Conservation (phyloP, 108 stramenopile species). For the Cyclotella sp. region DNA sequence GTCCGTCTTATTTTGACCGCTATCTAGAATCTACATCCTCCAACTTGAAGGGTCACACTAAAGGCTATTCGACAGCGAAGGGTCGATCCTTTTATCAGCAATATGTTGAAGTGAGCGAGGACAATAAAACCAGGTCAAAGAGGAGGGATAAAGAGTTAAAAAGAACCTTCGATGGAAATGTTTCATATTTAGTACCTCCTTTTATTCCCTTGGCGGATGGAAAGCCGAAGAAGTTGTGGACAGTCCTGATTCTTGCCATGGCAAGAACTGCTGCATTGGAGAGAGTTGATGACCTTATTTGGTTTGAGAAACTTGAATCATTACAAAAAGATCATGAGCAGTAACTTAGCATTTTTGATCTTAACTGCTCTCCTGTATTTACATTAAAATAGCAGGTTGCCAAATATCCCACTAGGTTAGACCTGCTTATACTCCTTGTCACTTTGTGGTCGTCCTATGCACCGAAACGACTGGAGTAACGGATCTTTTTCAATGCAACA, state of each 20-base stretch:
- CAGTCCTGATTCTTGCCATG: slow-evolving; percentile 30
- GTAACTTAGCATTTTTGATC: not conserved
- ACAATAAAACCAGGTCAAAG: not conserved
- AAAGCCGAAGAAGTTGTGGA: slow-evolving; percentile 26
- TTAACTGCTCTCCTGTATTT: not conserved
- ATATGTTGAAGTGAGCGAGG: slow-evolving; percentile 27
- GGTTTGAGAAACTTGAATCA: slow-evolving; percentile 25
- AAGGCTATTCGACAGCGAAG: not conserved
- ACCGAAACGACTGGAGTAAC: slow-evolving; percentile 67
- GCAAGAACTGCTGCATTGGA: slow-evolving; percentile 36
- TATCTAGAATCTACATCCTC: not conserved
- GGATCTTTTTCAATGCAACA: slow-evolving; percentile 74
- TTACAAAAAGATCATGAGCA: not conserved
- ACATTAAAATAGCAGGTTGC: slow-evolving; percentile 18
- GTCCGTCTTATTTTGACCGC: slow-evolving; percentile 1
- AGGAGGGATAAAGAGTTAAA: slow-evolving; percentile 22
- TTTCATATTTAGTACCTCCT: slow-evolving; percentile 34
- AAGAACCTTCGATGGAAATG: slow-evolving; percentile 5
- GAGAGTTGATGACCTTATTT: slow-evolving; percentile 38
- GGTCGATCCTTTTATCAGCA: slow-evolving; percentile 29
- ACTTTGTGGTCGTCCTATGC: slow-evolving; percentile 66
- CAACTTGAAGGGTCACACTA: not conserved
- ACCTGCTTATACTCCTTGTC: slow-evolving; percentile 42
- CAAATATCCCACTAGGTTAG: slow-evolving; percentile 46
- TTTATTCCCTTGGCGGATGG: slow-evolving; percentile 29